Evolutionary conservation across 2,329 filamentous ascomycete species (phyloP), one percentile per base, ranked within the genome.

Genomic region (Calycina marina): DNA sequence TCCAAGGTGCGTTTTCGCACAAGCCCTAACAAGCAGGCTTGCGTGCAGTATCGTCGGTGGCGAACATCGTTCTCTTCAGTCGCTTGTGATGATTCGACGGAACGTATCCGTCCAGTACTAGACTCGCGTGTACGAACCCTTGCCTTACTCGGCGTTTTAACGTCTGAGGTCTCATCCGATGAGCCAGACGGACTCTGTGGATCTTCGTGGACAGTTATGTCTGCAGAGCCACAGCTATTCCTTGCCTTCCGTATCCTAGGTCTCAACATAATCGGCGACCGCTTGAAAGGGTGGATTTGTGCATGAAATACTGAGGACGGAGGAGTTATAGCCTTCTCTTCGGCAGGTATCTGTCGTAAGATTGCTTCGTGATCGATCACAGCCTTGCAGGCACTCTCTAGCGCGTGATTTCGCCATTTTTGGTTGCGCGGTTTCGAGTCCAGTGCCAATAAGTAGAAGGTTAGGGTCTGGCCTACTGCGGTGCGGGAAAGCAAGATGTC

Each of bases 21-120:
- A 37, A 42, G 38, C 28, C 40, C 38, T 34, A 42, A 30, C 18
- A 44, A 41, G 32, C 35, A 42, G 35, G 35, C 40, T 30, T 38
- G 30, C 34, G 37, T 39, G 22, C 30, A 43, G 17, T 43, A 41
- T 32, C 32, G 31, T 32, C 18, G 32, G 25, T 37, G 34, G 33
- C 20, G 33, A n/a, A 35, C 31, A 34, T 40, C 33, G 16, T 32
- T 39, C 35, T 43, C 38, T 40, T 40, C 25, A 31, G 14, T 24
- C 27, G 35, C 32, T 33, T 40, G 28, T 35, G 31, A 40, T 36
- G 28, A 16, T 30, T 32, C 35, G 28, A 29, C 17, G 15, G 31
- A 30, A 31, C 22, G 32, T n/a, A 37, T 26, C 20, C 35, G 31
- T 32, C 32, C 24, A n/a, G 16, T 39, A 31, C 31, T 18, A 38